Conservation (phyloP, 75 land plant species). For the Cupressus sempervirens region DNA sequence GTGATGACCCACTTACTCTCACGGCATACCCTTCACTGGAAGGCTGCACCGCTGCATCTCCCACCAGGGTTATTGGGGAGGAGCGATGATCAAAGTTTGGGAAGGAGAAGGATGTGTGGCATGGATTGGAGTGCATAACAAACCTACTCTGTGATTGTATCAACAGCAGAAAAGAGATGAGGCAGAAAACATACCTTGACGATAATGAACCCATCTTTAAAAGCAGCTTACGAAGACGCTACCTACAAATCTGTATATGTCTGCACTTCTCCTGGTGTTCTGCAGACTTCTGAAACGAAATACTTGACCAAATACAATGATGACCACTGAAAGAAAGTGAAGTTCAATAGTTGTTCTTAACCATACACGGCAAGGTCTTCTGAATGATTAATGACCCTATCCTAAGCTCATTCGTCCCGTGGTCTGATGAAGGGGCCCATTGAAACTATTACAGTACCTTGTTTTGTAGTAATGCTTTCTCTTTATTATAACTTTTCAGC, state of each 20-base stretch:
- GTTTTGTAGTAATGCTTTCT: no score
- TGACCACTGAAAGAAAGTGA: no score
- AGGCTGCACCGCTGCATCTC: conserved; percentile 41
- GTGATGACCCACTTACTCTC: conserved; percentile 25
- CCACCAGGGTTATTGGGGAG: conserved; percentile 37
- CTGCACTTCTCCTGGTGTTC: background rate
- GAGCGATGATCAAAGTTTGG: background rate
- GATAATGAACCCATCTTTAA: background rate
- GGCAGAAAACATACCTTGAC: background rate
- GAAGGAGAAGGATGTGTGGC: conserved; percentile 3
- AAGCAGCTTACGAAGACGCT: background rate
- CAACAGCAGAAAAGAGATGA: background rate
- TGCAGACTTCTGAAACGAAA: no score
- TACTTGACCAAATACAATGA: no score
- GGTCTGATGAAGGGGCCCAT: no score
- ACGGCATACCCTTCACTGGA: conserved; percentile 19
- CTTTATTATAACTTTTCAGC: no score
- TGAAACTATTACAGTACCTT: no score
- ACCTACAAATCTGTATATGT: background rate
- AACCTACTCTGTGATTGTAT: background rate
- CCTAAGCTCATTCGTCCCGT: no score
- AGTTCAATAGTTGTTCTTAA: no score
- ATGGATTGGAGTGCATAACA: background rate
- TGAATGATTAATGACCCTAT: no score
- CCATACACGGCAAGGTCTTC: no score